Evolutionary conservation across 2,329 filamentous ascomycete species (phyloP), one percentile per base, ranked within the genome.

Genomic region (Trichophyton mentagrophytes): DNA sequence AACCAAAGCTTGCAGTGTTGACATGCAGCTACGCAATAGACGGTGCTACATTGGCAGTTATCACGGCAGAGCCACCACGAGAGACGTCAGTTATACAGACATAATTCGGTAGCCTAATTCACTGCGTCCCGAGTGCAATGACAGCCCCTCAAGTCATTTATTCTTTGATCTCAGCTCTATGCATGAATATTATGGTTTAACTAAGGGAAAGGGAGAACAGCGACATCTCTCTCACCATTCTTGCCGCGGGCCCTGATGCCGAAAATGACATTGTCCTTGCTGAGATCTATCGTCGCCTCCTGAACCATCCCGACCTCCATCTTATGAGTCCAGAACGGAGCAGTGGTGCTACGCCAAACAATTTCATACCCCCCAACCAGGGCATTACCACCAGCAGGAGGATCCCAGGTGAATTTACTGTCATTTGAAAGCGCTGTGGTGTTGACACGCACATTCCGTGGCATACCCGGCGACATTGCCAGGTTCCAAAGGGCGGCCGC

Each of bases 191-290:
- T 3, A 13, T 13, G 3, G 11, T 38, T 9, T 46, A 46, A 20
- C n/a, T 17, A 33, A 30, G 61, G 61, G 55, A 62, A 62, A 20
- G 61, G 61, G 33, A 60, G 51, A 60, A 62, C 61, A 9, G 61
- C 61, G 36, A 62, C 61, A 8, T 57, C 61, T 47, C 61, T 57
- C 61, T 62, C 61, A 8, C 61, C 61, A 30, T 62, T 62, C 33
- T 59, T 62, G 15, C 61, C 61, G 22, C 61, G 47, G 17, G 61
- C 61, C 13, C 61, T 47, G 30, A 62, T 42, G 13, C 61, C 61
- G 57, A 62, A 62, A 25, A 62, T 42, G 30, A 62, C 61, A 62
- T 62, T 62, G 25, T 62, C 61, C 51, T 62, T 62, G 27, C 61
- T 62, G 46, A 62, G 17, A 13, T 62, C 61, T 46, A 62, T 27